Base-by-base conservation (phyloP, 768 basidiomycete genomes). In the Hemileccinum impolitum region DNA sequence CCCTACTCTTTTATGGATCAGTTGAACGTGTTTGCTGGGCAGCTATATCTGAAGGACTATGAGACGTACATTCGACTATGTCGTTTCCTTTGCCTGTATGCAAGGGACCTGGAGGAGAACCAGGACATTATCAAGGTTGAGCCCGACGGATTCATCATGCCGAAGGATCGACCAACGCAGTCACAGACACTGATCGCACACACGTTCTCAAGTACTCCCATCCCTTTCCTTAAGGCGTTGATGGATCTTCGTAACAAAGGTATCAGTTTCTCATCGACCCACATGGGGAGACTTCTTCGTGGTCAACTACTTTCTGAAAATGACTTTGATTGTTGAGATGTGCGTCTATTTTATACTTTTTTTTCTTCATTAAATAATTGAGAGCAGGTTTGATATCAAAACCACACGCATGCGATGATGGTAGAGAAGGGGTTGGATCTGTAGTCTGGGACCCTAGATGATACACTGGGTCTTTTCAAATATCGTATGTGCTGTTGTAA, bases 1-100 rank as follows among this genome's bases (percentile, higher is more conserved):
- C 42, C 50, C 2, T 36, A 45, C 3, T 32, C 48, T 9, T 41
- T 60, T 9, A 64, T 63, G 23, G 45, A 43, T 21, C 73, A 75
- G 39, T 59, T 78, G 31, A 75, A 72, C 34, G 50, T 77, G 26
- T 75, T 71, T 54, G 72, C 75, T 13, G 76, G 75, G 3, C 74
- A 78, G 46, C 62, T 78, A 3, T 78, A 72, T 47, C 46, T 76
- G 32, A 58, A 57, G 10, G 56, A 70, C 19, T 56, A 66, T 21
- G 49, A 48, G 11, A 55, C 67, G 2, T 78, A 76, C 44, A 51
- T 51, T 25, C 54, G 48, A 1, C 31, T 73, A 13, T 76, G 76
- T 48, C 51, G 58, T 21, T 60, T 71, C 46, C 57, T 78, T 28
- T 69, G 75, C 3, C 19, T 76, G 11, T 53, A 63, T 7, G 67